Evolutionary conservation across 2,329 filamentous ascomycete species (phyloP).

Genomic region (Geosmithia flava): DNA sequence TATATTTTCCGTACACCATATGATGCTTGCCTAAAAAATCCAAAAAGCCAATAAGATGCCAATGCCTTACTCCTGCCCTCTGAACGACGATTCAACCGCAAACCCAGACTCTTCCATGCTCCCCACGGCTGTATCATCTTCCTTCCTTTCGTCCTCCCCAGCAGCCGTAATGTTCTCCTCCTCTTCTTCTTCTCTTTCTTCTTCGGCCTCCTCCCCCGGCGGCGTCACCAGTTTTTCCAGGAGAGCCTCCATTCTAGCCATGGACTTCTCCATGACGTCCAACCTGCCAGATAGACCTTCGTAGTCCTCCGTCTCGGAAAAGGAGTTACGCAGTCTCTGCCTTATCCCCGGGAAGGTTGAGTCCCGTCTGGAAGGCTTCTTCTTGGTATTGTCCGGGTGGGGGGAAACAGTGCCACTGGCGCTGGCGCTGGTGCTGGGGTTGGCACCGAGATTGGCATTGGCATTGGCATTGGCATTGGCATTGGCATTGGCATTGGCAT

Average conservation of each 20-base stretch:
- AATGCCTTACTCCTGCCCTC: conserved; percentile 4
- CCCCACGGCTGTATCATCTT: conserved; percentile 10
- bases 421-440: neutral
- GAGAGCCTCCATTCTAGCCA: conserved; percentile 34
- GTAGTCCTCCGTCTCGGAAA: conserved; percentile 32
- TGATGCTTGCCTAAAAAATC: too few species aligned
- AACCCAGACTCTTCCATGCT: conserved; percentile 10
- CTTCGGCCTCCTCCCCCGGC: conserved; percentile 13
- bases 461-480: too few species aligned
- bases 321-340: conserved; percentile 33
- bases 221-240: conserved; percentile 21
- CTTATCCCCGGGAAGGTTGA: conserved; percentile 42
- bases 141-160: conserved; percentile 8
- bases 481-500: neutral
- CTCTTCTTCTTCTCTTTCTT: too few species aligned
- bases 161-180: conserved; percentile 10
- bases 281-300: conserved; percentile 31
- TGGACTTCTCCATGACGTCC: conserved; percentile 35
- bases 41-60: too few species aligned
- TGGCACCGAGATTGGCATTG: neutral
- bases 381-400: neutral
- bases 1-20: neutral
- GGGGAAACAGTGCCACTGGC: neutral
- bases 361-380: conserved; percentile 33
- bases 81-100: conserved; percentile 17